These are phyloP conservation scores for Celoporthe dispersa DNA, from an alignment of 2,329 filamentous ascomycete species.

Conservation along the genomic window DNA sequence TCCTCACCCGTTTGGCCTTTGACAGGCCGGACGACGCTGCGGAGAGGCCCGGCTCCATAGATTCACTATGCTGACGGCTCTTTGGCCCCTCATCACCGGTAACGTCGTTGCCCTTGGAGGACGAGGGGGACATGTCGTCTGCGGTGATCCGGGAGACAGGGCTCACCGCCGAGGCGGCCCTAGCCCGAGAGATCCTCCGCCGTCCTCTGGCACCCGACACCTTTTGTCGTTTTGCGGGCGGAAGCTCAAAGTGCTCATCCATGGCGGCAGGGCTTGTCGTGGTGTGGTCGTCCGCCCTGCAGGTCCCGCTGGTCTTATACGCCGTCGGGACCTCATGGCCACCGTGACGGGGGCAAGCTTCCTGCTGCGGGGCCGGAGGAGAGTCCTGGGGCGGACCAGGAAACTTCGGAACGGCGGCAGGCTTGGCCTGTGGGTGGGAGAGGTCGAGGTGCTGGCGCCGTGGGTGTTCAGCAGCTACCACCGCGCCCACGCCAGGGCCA, in stretches of 20 bases:
- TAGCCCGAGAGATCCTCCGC: constrained; percentile 9
- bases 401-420: background rate
- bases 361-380: constrained; percentile 3
- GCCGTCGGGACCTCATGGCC: constrained; percentile 23
- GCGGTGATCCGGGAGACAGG: background rate
- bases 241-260: constrained; percentile 26
- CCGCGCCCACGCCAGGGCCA: constrained; percentile 29
- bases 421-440: constrained; percentile 8
- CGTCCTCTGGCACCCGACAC: constrained; percentile 17
- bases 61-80: constrained; percentile 13
- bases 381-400: constrained; percentile 13
- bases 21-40: constrained; percentile 5
- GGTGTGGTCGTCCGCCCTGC: constrained; percentile 22
- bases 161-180: constrained; percentile 3
- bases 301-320: constrained; percentile 20
- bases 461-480: constrained; percentile 15
- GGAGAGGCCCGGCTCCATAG: constrained; percentile 4
- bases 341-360: constrained; percentile 12
- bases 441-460: background rate
- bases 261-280: constrained; percentile 22
- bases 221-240: constrained; percentile 27
- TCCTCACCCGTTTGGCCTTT: constrained; percentile 86
- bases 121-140: constrained; percentile 8
- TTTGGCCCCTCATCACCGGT: background rate
- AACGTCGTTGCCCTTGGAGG: background rate